Evolutionary conservation across 768 basidiomycete genomes (phyloP), one percentile per base, ranked within the genome.

Genomic region (Amyloporia xantha): DNA sequence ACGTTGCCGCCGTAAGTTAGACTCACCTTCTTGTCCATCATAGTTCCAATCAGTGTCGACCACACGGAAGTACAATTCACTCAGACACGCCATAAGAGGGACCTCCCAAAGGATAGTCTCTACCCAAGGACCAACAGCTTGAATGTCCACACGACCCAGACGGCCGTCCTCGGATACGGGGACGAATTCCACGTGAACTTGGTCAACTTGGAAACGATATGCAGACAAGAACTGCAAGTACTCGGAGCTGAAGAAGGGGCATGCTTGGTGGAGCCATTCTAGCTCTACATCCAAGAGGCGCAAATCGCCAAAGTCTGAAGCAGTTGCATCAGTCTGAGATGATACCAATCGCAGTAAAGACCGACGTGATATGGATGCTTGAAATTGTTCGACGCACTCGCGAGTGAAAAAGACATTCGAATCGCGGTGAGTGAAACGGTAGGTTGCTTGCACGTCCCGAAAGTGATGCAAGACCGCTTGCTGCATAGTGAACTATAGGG

Each of bases 41-140:
- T 92, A 82, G 47, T 66, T 77, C 95, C 95, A 99, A 58, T 94
- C 84, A 1, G 73, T 85, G 56, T 78, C 77, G 30, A 80, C 83
- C 15, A 75, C 74, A 17, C 68, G 73, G 68, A 95, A 99, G 68
- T 91, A 95, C 17, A 82, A 80, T 64, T 99, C 92, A 59, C 89
- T 91, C 44, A 99, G 71, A 54, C 82, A 82, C 12, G 92, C 83
- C 91, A 98, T 93, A 44, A 98, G 70, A 1, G 92, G 94, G 1
- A 97, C 92, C 68, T 98, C 96, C 83, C 95, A 99, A 23, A 96
- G 70, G 50, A 98, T 95, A 5, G 88, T 77, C 55, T 93, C 89
- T 0, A 68, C 67, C 91, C 91, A 94, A 4, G 74, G 75, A 5
- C 91, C 93, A 24, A 59, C 59, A 4, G 79, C 77, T 53, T 82